A percentile compares a stretch with the other conserved stretches of the same genome.
Conservation (phyloP, 2,329 filamentous ascomycete species). For the Lasiodiplodia gonubiensis region DNA sequence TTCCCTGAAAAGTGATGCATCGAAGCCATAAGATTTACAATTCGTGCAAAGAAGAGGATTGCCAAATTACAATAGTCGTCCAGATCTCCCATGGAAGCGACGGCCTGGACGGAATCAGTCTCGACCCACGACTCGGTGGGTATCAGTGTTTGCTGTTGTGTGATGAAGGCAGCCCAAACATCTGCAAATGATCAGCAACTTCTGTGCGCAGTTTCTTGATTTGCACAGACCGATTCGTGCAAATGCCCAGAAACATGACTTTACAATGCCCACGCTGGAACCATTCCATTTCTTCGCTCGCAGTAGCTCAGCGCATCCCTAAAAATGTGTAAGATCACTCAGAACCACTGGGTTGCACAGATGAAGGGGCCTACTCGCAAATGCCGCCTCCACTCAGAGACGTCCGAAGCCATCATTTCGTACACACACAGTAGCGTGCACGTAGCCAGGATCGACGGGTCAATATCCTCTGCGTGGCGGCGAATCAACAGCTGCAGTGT, state of each 20-base stretch:
- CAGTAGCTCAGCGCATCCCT: slow-evolving; percentile 11
- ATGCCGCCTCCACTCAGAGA: slow-evolving; percentile 9
- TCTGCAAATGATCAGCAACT: background rate
- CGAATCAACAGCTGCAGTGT: background rate
- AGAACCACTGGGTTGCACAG: no score
- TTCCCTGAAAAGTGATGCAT: background rate
- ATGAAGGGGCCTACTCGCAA: background rate
- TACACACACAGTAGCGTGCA: slow-evolving; percentile 9
- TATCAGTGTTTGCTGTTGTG: background rate
- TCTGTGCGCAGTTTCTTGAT: no score
- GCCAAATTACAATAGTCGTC: slow-evolving; percentile 9
- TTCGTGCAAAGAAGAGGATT: slow-evolving; percentile 2
- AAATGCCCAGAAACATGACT: slow-evolving; percentile 19
- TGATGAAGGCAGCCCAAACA: slow-evolving; percentile 13
- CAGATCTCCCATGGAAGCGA: background rate
- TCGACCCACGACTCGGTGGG: slow-evolving; percentile 11
- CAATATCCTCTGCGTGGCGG: background rate
- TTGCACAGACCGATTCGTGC: background rate
- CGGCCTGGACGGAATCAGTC: background rate
- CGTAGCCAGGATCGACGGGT: background rate
- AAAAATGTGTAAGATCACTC: no score
- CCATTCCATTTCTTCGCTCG: slow-evolving; percentile 4
- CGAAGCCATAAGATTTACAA: background rate
- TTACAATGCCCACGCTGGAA: background rate
- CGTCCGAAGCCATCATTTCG: slow-evolving; percentile 7